These are phyloP conservation scores for Xylariaceae sp. DNA, from an alignment of 2,329 filamentous ascomycete species.

Conservation along the genomic window DNA sequence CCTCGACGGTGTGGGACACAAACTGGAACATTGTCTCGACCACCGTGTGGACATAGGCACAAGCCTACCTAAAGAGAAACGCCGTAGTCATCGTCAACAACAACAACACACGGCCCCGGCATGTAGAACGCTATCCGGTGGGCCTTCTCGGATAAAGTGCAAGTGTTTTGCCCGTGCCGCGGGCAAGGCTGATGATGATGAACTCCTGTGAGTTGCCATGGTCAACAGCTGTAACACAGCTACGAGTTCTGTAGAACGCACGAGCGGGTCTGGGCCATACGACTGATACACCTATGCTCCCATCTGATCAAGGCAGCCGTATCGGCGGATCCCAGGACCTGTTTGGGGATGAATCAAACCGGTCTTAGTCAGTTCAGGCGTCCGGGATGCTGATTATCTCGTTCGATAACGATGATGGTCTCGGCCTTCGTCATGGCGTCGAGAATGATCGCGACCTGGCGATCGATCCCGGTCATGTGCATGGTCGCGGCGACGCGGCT, in stretches of 20 bases:
- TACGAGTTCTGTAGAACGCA: conserved; percentile 3
- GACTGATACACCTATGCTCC: not conserved
- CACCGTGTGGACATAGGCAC: not conserved
- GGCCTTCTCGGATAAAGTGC: not conserved
- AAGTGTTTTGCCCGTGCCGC: not conserved
- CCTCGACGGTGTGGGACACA: not conserved
- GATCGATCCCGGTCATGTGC: conserved; percentile 18
- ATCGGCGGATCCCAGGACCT: not conserved
- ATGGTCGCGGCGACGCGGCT: conserved; percentile 21
- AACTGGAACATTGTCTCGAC: conserved; percentile 5
- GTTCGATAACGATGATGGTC: conserved; percentile 21
- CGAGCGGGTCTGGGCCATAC: not conserved
- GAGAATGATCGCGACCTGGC: conserved; percentile 21
- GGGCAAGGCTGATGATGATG: not conserved
- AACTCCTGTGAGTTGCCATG: not conserved
- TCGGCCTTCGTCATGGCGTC: conserved; percentile 22
- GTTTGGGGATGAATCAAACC: not conserved
- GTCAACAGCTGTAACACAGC: not conserved
- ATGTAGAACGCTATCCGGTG: not conserved
- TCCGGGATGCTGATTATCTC: conserved; percentile 17
- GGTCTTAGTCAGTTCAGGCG: not conserved
- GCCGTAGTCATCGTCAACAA: not conserved
- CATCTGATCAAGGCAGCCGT: not conserved
- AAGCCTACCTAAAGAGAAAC: not conserved
- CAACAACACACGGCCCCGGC: not conserved